Evolutionary conservation across 2,329 filamentous ascomycete species (phyloP), one percentile per base, ranked within the genome.

Genomic region (Tolypocladium ophioglossoides): DNA sequence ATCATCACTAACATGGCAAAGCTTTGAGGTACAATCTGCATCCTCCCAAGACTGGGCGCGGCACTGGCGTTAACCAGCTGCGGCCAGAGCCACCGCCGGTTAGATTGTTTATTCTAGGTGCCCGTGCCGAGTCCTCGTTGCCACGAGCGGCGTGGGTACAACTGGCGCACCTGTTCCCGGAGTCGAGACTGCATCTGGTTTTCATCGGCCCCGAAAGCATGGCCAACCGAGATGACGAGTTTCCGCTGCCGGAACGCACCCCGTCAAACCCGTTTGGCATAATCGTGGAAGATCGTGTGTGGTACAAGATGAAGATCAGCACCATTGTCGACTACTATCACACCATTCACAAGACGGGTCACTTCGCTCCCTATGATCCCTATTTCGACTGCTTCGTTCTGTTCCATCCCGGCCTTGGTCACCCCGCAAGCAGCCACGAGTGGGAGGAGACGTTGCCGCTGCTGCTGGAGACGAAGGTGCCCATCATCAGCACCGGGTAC

Each of bases 271-370:
- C 94, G 0, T 99, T 91, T 62, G 94, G 94, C 44, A 89, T 89
- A n/a, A 80, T 99, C 52, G 83, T 96, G 16, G 95, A 99, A 72
- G 92, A 95, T 69, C 84, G 92, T 52, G 79, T 99, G 10, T 89
- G 87, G 66, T 84, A 87, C 54, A 86, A 87, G 61, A 84, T 97
- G 83, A 99, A 99, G 76, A 95, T 99, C 65, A 94, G 87, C 69
- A 99, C 95, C 0, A 96, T 91, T 65, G 92, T 97, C 52, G 94
- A 99, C 63, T 96, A 99, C 74, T 99, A 95, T 75, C 92, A 99
- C 72, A 97, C 89, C 2, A 82, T 99, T 62, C 92, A 99, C 74
- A 84, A 91, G 68, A 88, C 92, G 0, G 87, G 90, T 50, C 82
- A 91, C 67, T 99, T 97, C 74, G 84, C 88, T 55, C 94, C 95